Evolutionary conservation across 371 early-diverging fungal genomes (phyloP).

Genomic region (Mortierella sp.): DNA sequence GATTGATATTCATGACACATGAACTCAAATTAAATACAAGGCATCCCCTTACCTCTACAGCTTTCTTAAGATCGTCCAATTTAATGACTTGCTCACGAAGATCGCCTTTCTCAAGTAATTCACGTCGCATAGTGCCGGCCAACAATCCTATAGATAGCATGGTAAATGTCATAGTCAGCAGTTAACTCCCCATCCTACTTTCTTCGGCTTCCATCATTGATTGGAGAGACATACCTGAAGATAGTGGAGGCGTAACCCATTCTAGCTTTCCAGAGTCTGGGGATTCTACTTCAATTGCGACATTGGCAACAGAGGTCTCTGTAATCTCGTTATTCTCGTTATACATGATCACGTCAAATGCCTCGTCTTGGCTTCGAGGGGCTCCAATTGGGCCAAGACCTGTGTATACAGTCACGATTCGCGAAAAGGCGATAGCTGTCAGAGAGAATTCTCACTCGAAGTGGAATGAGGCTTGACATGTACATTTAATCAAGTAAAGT

Average conservation of each 20-base stretch:
- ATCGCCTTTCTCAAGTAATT: conserved; percentile 51
- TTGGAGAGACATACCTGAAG: conserved; percentile 55
- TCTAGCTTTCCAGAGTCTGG: conserved; percentile 34
- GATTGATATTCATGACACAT: neutral
- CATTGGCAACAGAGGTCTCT: conserved; percentile 73
- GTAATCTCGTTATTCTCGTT: conserved; percentile 65
- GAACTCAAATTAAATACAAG: neutral
- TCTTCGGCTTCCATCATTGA: neutral
- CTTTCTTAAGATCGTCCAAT: conserved; percentile 60
- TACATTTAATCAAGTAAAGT: neutral
- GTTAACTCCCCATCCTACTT: neutral
- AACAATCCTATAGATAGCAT: conserved; percentile 56
- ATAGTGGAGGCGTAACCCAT: conserved; percentile 65
- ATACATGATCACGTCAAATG: conserved; percentile 71
- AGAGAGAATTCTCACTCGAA: neutral
- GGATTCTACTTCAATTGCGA: conserved; percentile 60
- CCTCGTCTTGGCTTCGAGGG: conserved; percentile 22
- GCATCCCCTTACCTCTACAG: conserved; percentile 36
- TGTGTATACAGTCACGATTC: neutral
- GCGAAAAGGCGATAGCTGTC: neutral
- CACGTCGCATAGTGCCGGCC: conserved; percentile 65
- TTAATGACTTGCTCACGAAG: conserved; percentile 60
- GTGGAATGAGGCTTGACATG: neutral
- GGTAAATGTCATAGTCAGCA: neutral
- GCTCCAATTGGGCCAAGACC: conserved; percentile 37